Base-by-base conservation (phyloP, 768 basidiomycete species). In the Psilocybe subaeruginosa region DNA sequence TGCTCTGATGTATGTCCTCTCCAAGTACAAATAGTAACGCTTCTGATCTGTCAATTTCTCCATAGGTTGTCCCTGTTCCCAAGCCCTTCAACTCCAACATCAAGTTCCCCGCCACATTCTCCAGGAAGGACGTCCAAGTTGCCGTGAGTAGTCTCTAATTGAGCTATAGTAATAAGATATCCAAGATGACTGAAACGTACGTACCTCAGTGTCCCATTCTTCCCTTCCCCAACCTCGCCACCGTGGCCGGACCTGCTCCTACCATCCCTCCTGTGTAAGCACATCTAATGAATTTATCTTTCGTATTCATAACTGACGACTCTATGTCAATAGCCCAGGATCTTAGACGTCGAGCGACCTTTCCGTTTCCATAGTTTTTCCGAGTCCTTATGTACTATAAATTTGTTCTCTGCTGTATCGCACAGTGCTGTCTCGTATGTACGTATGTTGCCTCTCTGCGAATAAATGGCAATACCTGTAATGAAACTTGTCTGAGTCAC, bases 81-180 rank as follows among this genome's bases (percentile, higher is more conserved):
- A 56, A 60, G 43, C 39, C 55, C 11, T 60, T 64, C 30, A 55
- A 46, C 23, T 17, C 48, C 0, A 30, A 17, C 30, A 64, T 64
- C 59, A 64, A 64, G 29, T 64, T 60, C 59, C 63, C 63, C 3
- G 55, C 63, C 23, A 60, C 59, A 8, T 60, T 60, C 63, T 35
- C 48, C n/a, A 52, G 43, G 50, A 52, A 47, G 53, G 56, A 63
- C 49, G 50, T 63, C 27, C 61, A 62, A 35, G 29, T 57, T 35
- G 61, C 55, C 4, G 55, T 57, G 17, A 62, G 55, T 53, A 56
- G 1, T 39, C n/a, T 23, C 35, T 0, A 11, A 0, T 16, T 16
- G 6, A 39, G n/a, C n/a, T n/a, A n/a, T n/a, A n/a, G n/a, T n/a
- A n/a, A n/a, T n/a, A n/a, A n/a, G 19, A 19, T 17, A n/a, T 29